A percentile compares a stretch with the other conserved stretches of the same genome.
Evolutionary conservation across 2,329 filamentous ascomycete species (phyloP).

Genomic region (Cucurbitaria berberidis): DNA sequence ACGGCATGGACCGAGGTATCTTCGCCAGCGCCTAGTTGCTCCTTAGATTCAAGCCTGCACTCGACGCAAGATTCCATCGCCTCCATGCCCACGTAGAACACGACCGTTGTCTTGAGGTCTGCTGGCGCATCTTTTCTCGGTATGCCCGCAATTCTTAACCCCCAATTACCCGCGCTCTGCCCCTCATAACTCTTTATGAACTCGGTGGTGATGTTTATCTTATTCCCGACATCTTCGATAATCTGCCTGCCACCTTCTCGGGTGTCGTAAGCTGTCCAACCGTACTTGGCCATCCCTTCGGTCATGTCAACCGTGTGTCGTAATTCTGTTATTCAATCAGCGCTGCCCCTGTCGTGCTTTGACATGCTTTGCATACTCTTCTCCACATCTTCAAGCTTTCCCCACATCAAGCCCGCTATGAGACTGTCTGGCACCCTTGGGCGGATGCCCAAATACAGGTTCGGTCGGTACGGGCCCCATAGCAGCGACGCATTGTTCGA

Average conservation of each 20-base stretch:
- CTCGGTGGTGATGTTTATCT: conserved; percentile 84
- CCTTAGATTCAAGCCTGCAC: conserved; percentile 61
- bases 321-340: conserved; percentile 57
- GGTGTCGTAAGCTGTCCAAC: conserved; percentile 95
- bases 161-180: conserved; percentile 88
- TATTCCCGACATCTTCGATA: conserved; percentile 85
- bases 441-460: conserved; percentile 88
- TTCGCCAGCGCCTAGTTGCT: conserved; percentile 53
- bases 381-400: conserved; percentile 78
- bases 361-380: conserved; percentile 65
- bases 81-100: conserved; percentile 84
- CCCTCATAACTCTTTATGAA: conserved; percentile 91
- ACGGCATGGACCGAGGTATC: conserved; percentile 66
- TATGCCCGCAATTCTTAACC: conserved; percentile 78
- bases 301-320: conserved; percentile 94
- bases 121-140: conserved; percentile 69
- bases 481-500: conserved; percentile 76
- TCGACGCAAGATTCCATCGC: conserved; percentile 62
- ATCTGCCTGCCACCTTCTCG: conserved; percentile 83
- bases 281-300: conserved; percentile 90
- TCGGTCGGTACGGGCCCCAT: conserved; percentile 95
- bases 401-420: conserved; percentile 85
- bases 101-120: conserved; percentile 74
- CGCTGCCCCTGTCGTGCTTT: neutral
- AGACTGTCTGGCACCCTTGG: conserved; percentile 81